Evolutionary conservation across 164 flowering plant species (phyloP).

Genomic region (Stephania cephalantha): DNA sequence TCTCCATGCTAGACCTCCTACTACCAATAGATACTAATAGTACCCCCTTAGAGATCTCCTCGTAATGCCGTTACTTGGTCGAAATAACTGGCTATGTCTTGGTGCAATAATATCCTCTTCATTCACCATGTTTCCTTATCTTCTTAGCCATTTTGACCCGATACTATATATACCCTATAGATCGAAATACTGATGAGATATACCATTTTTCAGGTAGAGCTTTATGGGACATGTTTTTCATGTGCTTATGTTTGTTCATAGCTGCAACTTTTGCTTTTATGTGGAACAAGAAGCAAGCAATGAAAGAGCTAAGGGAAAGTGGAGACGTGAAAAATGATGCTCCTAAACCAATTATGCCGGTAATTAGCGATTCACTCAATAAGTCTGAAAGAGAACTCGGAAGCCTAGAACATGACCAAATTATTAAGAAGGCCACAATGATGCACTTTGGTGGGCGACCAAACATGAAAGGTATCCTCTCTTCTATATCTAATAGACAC

Average conservation of each 20-base stretch:
- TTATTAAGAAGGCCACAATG: slow-evolving; percentile 40
- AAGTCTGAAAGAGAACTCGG: slow-evolving; percentile 49
- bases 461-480: slow-evolving; percentile 34
- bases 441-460: slow-evolving; percentile 66
- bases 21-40: slow-evolving; percentile 38
- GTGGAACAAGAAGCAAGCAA: slow-evolving; percentile 51
- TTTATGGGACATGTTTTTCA: slow-evolving; percentile 31
- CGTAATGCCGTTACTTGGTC: slow-evolving; percentile 47
- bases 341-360: slow-evolving; percentile 26
- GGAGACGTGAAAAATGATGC: slow-evolving; percentile 24
- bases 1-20: slow-evolving; percentile 68
- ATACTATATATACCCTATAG: slow-evolving; percentile 65
- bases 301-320: slow-evolving; percentile 32
- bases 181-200: slow-evolving; percentile 36
- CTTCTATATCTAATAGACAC: too few species aligned
- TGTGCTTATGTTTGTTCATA: slow-evolving; percentile 37
- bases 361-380: slow-evolving; percentile 15
- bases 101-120: slow-evolving; percentile 62
- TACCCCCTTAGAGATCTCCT: slow-evolving; percentile 13
- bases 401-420: slow-evolving; percentile 42
- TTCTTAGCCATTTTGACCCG: slow-evolving; percentile 42
- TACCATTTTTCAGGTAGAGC: slow-evolving; percentile 30
- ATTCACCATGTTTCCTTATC: slow-evolving; percentile 49
- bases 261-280: slow-evolving; percentile 38
- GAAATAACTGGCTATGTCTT: slow-evolving; percentile 72